A percentile compares a stretch with the other conserved stretches of the same genome.
Evolutionary conservation across 495 filamentous ascomycete genomes (phyloP).

Genomic region (Pseudotulostoma volvatum): DNA sequence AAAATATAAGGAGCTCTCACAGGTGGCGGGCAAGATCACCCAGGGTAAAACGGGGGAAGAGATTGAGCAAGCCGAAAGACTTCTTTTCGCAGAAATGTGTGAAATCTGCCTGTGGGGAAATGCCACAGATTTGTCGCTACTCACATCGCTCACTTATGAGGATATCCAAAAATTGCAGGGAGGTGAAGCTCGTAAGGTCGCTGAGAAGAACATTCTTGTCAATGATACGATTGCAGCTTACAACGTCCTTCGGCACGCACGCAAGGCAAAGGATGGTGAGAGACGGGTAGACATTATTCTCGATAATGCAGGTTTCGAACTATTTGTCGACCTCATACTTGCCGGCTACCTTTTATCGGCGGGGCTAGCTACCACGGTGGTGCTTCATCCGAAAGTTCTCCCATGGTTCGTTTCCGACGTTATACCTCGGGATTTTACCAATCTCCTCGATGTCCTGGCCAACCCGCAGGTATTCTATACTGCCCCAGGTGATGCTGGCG

Average conservation of each 20-base stretch:
- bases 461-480: conserved; percentile 64
- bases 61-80: conserved; percentile 49
- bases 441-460: conserved; percentile 60
- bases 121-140: conserved; percentile 82
- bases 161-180: conserved; percentile 95
- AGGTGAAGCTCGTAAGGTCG: conserved; percentile 60
- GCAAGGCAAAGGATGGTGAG: conserved; percentile 26
- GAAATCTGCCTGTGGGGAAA: conserved; percentile 98
- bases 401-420: conserved; percentile 99
- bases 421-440: conserved; percentile 63
- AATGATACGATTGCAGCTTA: conserved; percentile 71
- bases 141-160: conserved; percentile 81
- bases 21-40: conserved; percentile 29
- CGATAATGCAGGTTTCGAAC: conserved; percentile 92
- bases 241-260: conserved; percentile 44
- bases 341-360: conserved; percentile 73
- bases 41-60: conserved; percentile 29
- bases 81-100: conserved; percentile 83
- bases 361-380: conserved; percentile 66
- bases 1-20: conserved; percentile 50
- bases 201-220: conserved; percentile 76
- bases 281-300: conserved; percentile 80
- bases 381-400: conserved; percentile 86
- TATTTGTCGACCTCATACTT: conserved; percentile 85
- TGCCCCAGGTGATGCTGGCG: conserved; percentile 41